Percentiles rank a stretch among this genome's conserved stretches.
Conservation (phyloP, 106 monocot species). For the Cymbidium sinense region DNA sequence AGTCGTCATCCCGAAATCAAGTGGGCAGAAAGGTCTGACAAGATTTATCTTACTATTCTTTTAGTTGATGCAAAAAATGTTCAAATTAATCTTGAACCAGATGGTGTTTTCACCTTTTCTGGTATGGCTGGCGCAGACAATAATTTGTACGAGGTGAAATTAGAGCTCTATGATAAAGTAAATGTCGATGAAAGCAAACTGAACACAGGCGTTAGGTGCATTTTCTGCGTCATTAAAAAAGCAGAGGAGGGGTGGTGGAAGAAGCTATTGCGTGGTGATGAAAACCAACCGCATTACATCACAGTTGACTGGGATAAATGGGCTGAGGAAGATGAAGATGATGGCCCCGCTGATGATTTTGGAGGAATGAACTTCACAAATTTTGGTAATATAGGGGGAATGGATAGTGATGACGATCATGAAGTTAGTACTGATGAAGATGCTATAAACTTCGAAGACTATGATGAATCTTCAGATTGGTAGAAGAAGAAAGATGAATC, state of each 20-base stretch:
- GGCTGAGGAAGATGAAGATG: conserved; percentile 73
- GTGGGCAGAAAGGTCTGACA: conserved; percentile 88
- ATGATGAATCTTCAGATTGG: no score
- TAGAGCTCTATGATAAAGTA: conserved; percentile 71
- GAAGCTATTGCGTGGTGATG: conserved; percentile 61
- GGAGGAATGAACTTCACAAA: conserved; percentile 80
- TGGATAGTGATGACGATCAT: conserved; percentile 39
- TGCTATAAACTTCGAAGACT: no score
- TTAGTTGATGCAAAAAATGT: conserved; percentile 80
- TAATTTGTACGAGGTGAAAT: conserved; percentile 52
- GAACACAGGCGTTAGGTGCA: conserved; percentile 56
- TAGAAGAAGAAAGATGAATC: no score
- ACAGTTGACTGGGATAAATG: conserved; percentile 93
- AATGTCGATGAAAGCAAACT: conserved; percentile 90
- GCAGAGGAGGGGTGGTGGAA: conserved; percentile 72
- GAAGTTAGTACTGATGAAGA: conserved; percentile 60
- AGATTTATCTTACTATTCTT: conserved; percentile 73
- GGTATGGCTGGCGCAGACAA: conserved; percentile 49
- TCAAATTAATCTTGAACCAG: conserved; percentile 68
- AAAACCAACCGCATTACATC: conserved; percentile 66
- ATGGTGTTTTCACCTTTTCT: conserved; percentile 66
- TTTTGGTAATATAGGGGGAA: conserved; percentile 44
- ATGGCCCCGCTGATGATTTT: conserved; percentile 37
- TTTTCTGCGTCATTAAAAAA: conserved; percentile 67
- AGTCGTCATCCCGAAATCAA: conserved; percentile 91